Conservation (phyloP, 306 rosid genomes). For the Quercus cerris region DNA sequence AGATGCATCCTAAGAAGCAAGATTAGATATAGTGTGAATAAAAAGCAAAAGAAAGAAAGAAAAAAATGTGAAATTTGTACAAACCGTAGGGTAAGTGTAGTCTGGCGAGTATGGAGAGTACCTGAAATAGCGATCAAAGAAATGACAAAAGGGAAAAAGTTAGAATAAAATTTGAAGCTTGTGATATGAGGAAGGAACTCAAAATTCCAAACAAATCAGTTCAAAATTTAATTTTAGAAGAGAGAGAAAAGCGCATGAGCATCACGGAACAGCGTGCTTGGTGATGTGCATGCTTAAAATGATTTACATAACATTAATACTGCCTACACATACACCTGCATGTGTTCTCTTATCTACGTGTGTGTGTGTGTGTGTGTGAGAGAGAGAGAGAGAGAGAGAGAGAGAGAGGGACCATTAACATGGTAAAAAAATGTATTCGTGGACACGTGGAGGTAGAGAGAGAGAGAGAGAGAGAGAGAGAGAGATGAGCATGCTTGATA, state of each 20-base stretch:
- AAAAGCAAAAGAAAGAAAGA: not conserved
- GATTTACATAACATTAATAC: not conserved
- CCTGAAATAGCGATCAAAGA: constrained; percentile 48
- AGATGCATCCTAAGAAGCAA: constrained; percentile 52
- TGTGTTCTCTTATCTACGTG: not conserved
- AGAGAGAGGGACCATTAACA: not conserved
- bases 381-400: not conserved
- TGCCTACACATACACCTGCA: not conserved
- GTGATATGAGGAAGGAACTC: not conserved
- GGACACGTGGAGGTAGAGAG: not conserved
- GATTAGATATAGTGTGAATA: not conserved
- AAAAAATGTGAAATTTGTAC: constrained; percentile 32
- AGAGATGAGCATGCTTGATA: constrained; percentile 24
- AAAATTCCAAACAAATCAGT: not conserved
- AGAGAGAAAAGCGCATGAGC: not conserved
- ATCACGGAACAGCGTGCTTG: not conserved
- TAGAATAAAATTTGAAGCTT: not conserved
- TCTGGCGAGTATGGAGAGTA: constrained; percentile 95
- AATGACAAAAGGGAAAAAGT: not conserved
- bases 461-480: not conserved
- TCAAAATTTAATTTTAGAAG: not conserved
- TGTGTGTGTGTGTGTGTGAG: not conserved
- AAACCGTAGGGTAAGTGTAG: constrained; percentile 88
- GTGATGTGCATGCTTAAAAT: not conserved
- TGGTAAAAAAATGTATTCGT: too few species aligned